These are phyloP conservation scores for Eremochloa ophiuroides DNA, from an alignment of 176 grass and related monocot species.

Conservation along the genomic window DNA sequence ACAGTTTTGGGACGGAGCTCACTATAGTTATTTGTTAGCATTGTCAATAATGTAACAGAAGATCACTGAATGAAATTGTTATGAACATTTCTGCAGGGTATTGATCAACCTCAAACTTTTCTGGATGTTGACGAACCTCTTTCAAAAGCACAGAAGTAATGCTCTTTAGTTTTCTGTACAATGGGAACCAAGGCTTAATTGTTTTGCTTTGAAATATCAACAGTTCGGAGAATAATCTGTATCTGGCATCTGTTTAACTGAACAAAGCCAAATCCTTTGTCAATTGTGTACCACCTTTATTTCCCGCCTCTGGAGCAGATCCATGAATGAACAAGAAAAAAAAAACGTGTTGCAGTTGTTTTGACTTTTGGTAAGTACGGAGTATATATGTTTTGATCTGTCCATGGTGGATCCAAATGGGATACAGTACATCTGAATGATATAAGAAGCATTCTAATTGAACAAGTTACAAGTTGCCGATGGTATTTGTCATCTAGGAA, in stretches of 20 bases:
- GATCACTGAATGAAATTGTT: constrained; percentile 6
- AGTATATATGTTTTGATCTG: background rate
- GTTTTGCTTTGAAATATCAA: constrained; percentile 19
- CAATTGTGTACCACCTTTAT: constrained; percentile 1
- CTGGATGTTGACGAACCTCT: constrained; percentile 32
- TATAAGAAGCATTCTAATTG: background rate
- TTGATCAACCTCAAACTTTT: background rate
- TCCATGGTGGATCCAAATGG: background rate
- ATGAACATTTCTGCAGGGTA: constrained; percentile 35
- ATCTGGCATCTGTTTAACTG: constrained; percentile 19
- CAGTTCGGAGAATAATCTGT: constrained; percentile 38
- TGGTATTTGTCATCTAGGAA: background rate
- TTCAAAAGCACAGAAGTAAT: constrained; percentile 3
- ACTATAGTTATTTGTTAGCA: background rate
- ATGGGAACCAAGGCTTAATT: constrained; percentile 16
- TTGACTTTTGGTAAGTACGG: background rate
- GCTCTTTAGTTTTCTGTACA: constrained; percentile 31
- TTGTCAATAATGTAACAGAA: background rate
- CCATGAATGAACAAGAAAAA: constrained; percentile 1
- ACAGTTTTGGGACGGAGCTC: background rate
- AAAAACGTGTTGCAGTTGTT: background rate
- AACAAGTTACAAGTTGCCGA: too few species aligned
- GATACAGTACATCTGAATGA: background rate
- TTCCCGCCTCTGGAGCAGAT: background rate
- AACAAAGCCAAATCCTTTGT: constrained; percentile 17